Evolutionary conservation across 768 basidiomycete genomes (phyloP), one percentile per base, ranked within the genome.

Genomic region (Termitomyces sp.): DNA sequence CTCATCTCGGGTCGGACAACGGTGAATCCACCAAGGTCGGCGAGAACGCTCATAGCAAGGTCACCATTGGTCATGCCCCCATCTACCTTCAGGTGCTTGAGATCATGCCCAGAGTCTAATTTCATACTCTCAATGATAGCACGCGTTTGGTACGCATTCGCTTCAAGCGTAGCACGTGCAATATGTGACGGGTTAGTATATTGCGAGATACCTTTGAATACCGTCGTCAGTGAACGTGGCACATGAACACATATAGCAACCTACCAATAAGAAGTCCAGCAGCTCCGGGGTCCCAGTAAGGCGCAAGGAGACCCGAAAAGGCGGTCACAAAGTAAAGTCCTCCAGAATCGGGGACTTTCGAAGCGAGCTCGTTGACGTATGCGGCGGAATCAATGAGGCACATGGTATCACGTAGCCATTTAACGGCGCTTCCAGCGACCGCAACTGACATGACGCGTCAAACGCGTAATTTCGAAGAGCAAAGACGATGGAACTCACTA

Each of bases 31-130:
- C 95, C 93, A 46, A 96, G 77, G 70, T 97, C 89, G 4, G 92
- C 92, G 60, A 95, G 80, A 50, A 95, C 76, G 66, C 82, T 79
- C 94, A 96, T 93, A 58, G 88, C 91, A 32, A 91, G 72, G 68
- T 96, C 93, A 36, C 92, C 91, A 64, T 95, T 96, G 12, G 95
- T 97, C 90, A 97, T 95, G 16, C 95, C 94, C n/a, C 97, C 97
- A 71, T 98, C 97, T 38, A 99, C 96, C 71, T 89, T 95, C 63
- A 99, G 85, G 65, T 89, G 82, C 68, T 88, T 87, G 56, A 97
- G 80, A 50, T 90, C 86, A 5, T 79, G 77, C 16, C 82, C 82
- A n/a, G 91, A 89, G 74, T 99, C 96, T 56, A 90, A 76, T 70
- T 91, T 88, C 90, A 99, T 99, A 68, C 91, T 89, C 71, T 98